phyloP scores from a whole-genome alignment of 768 basidiomycete genomes.

The Phanerodontia chrysosporium region DNA sequence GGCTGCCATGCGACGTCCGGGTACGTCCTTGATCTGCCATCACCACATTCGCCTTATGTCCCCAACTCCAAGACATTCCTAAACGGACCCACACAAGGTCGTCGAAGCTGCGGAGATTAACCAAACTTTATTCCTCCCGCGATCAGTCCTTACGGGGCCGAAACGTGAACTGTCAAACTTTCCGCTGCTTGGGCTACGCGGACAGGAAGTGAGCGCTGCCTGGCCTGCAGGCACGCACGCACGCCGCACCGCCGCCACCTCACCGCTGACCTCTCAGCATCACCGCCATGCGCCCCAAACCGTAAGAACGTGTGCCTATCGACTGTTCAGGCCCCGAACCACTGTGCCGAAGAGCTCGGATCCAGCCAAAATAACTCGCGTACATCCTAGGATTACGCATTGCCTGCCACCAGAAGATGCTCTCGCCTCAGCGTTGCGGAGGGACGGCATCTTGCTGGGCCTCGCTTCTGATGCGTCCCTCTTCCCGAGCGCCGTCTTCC shows the following conservation, averaged over 20 bases:
- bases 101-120: not conserved
- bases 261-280: not conserved
- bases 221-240: too few relatives aligned
- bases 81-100: not conserved
- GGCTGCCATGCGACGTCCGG: not conserved
- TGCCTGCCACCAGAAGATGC: not conserved
- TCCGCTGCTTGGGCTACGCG: not conserved
- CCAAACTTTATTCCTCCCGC: not conserved
- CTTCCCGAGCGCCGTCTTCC: not conserved
- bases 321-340: too few relatives aligned
- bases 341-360: not conserved
- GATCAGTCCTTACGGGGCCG: not conserved
- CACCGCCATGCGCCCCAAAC: not conserved
- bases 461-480: not conserved
- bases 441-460: not conserved
- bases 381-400: not conserved
- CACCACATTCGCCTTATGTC: not conserved
- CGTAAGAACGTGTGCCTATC: not conserved
- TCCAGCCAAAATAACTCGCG: not conserved
- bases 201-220: not conserved
- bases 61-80: not conserved
- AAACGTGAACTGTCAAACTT: not conserved
- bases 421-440: not conserved
- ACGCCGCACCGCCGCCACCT: too few relatives aligned
- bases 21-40: not conserved